These are phyloP conservation scores for Tinospora cordifolia DNA, from an alignment of 164 flowering plant genomes.

Conservation along the genomic window DNA sequence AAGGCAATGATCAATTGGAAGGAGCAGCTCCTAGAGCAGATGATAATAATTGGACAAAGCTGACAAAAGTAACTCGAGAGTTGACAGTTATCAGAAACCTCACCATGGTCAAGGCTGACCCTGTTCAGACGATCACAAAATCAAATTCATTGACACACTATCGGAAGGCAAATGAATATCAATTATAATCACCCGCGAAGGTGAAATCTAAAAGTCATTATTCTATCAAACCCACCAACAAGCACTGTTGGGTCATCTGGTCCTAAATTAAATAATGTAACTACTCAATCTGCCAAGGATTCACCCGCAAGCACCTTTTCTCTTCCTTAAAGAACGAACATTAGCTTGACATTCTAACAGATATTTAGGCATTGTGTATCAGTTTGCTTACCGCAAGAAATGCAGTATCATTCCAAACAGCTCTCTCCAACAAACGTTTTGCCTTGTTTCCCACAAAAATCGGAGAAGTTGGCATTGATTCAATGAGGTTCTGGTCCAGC, in stretches of 20 bases:
- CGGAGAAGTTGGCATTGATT: slow-evolving; percentile 98
- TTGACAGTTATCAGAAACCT: no score
- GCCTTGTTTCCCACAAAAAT: slow-evolving; percentile 98
- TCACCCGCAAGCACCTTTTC: not conserved
- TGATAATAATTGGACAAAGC: not conserved
- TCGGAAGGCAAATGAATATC: no score
- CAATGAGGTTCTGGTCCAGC: slow-evolving; percentile 90
- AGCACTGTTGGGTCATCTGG: no score
- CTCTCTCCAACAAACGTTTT: slow-evolving; percentile 85
- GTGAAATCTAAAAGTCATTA: no score
- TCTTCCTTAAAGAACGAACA: not conserved
- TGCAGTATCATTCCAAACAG: slow-evolving; percentile 97
- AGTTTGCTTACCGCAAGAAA: slow-evolving; percentile 82
- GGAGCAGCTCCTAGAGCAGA: not conserved
- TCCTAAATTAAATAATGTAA: no score
- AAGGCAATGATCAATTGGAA: not conserved
- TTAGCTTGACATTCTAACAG: not conserved
- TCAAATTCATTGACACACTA: no score
- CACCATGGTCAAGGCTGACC: not conserved
- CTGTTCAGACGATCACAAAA: no score
- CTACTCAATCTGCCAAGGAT: no score
- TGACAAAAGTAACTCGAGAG: not conserved
- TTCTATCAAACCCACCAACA: no score
- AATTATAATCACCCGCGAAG: no score
- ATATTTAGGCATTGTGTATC: not conserved